Evolutionary conservation across 768 basidiomycete species (phyloP).

Genomic region (Panellus pusillus): DNA sequence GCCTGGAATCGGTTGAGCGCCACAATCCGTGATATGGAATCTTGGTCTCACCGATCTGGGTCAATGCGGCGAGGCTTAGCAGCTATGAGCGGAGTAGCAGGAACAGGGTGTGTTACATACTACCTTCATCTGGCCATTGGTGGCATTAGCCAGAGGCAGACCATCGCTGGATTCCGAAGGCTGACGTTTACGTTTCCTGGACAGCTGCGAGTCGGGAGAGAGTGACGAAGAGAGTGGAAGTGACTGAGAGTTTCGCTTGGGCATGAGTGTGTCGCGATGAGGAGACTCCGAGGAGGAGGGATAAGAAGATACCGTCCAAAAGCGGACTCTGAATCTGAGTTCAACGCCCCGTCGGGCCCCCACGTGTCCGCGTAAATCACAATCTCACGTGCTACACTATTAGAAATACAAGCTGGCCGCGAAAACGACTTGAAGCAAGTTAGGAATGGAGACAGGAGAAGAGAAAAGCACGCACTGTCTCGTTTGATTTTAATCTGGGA

Average conservation of each 20-base stretch:
- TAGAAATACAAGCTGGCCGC: conserved; percentile 22
- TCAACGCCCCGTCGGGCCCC: no score
- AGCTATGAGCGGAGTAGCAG: neutral
- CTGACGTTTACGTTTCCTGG: conserved; percentile 13
- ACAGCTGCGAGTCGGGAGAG: neutral
- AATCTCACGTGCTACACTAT: neutral
- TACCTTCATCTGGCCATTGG: conserved; percentile 8
- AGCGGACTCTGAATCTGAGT: no score
- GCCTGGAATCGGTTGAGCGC: neutral
- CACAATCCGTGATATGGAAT: neutral
- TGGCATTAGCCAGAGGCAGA: neutral
- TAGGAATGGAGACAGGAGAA: neutral
- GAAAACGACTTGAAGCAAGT: conserved; percentile 12
- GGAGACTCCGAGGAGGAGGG: neutral
- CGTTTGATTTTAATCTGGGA: conserved; percentile 91
- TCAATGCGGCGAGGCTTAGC: conserved; percentile 9
- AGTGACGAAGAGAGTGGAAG: conserved; percentile 6
- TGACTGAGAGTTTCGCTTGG: conserved; percentile 2
- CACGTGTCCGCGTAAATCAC: no score
- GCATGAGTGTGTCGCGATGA: conserved; percentile 13
- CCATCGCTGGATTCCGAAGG: conserved; percentile 3
- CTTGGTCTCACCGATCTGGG: conserved; percentile 14
- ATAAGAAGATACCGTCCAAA: neutral
- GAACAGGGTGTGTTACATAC: neutral
- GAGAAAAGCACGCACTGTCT: conserved; percentile 70